Conservation (phyloP, 208 protist genomes). For the Trypanosoma avium region DNA sequence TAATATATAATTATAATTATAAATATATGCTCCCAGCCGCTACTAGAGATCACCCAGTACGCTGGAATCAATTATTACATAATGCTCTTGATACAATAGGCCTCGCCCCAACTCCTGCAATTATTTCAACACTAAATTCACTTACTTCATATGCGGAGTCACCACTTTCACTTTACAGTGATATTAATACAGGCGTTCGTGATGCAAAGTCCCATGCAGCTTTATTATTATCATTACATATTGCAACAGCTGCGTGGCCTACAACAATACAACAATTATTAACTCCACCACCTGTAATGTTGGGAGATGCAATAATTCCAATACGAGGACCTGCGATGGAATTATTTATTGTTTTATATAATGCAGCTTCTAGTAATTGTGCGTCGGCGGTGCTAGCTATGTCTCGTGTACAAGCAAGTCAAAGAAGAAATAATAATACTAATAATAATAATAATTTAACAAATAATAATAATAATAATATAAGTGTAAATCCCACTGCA, state of each 20-base stretch:
- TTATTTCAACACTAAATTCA: slow-evolving; percentile 35
- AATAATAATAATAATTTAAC: no score
- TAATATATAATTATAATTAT: background rate
- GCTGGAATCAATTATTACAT: slow-evolving; percentile 43
- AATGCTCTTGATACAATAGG: slow-evolving; percentile 30
- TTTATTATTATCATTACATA: slow-evolving; percentile 53
- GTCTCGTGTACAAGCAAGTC: slow-evolving; percentile 19
- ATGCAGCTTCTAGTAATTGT: slow-evolving; percentile 49
- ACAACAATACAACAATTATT: slow-evolving; percentile 36
- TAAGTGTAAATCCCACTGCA: slow-evolving; percentile 1
- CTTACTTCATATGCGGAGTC: slow-evolving; percentile 52
- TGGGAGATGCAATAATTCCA: slow-evolving; percentile 1
- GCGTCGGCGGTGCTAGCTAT: slow-evolving; percentile 41
- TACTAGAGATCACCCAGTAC: slow-evolving; percentile 33
- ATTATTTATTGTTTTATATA: slow-evolving; percentile 58
- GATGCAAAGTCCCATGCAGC: slow-evolving; percentile 39
- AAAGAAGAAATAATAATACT: no score
- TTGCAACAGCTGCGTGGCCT: slow-evolving; percentile 45
- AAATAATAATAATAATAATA: slow-evolving; percentile 14
- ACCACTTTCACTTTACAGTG: slow-evolving; percentile 29
- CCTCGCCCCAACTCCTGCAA: slow-evolving; percentile 21
- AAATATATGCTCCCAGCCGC: slow-evolving; percentile 24
- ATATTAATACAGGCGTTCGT: slow-evolving; percentile 26
- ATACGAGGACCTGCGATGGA: slow-evolving; percentile 41
- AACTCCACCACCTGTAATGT: slow-evolving; percentile 17